Evolutionary conservation across 176 grass and related monocot genomes (phyloP).

Genomic region (Areca catechu): DNA sequence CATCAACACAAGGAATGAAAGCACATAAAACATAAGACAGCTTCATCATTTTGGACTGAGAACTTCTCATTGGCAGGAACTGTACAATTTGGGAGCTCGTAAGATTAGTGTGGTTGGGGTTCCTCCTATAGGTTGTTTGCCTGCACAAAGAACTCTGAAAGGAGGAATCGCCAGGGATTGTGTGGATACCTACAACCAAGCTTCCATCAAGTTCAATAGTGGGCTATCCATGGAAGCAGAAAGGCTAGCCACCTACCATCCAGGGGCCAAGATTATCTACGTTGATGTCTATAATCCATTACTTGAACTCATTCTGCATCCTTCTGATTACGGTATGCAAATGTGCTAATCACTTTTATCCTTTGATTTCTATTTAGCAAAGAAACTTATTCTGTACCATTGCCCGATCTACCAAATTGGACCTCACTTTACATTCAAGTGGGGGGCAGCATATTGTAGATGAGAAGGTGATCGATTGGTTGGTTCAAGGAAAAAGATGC

Average conservation of each 20-base stretch:
- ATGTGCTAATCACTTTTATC: too few relatives aligned
- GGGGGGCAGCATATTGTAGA: too few relatives aligned
- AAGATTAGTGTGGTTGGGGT: background rate
- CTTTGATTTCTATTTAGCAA: too few relatives aligned
- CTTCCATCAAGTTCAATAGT: slow-evolving; percentile 6
- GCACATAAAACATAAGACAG: too few relatives aligned
- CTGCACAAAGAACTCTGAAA: slow-evolving; percentile 11
- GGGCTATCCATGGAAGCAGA: slow-evolving; percentile 4
- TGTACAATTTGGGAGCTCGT: slow-evolving; percentile 17
- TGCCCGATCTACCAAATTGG: too few relatives aligned
- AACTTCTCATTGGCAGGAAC: background rate
- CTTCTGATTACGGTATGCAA: slow-evolving; percentile 16
- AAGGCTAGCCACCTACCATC: background rate
- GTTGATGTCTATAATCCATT: slow-evolving; percentile 15
- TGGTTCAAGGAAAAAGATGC: too few relatives aligned
- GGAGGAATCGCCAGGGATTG: slow-evolving; percentile 20
- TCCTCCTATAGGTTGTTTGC: slow-evolving; percentile 17
- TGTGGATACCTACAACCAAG: slow-evolving; percentile 17
- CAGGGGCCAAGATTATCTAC: slow-evolving; percentile 10
- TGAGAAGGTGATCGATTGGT: too few relatives aligned
- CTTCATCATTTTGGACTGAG: too few relatives aligned
- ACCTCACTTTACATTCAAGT: too few relatives aligned
- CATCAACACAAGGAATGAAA: too few relatives aligned
- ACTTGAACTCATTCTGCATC: slow-evolving; percentile 15
- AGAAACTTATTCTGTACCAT: too few relatives aligned